Conservation (phyloP, 2,329 filamentous ascomycete genomes). For the Colletotrichum chrysophilum region DNA sequence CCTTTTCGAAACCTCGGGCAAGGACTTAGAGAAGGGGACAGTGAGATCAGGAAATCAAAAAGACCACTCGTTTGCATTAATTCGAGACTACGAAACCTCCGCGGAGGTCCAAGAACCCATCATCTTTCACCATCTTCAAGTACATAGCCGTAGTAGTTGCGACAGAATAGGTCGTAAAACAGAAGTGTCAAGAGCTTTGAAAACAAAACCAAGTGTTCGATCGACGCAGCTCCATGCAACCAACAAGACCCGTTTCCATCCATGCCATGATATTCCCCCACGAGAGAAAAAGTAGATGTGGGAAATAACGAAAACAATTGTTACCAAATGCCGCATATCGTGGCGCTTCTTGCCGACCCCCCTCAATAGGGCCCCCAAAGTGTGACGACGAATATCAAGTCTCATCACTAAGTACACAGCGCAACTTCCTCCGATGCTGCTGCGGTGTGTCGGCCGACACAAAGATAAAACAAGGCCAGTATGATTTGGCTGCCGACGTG, state of each 20-base stretch:
- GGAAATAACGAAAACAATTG: not conserved
- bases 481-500: not conserved
- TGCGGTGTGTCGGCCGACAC: not conserved
- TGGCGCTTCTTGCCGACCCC: no score
- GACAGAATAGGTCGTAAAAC: not conserved
- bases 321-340: no score
- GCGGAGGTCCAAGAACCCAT: not conserved
- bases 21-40: not conserved
- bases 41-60: not conserved
- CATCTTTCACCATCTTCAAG: not conserved
- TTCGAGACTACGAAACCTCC: not conserved
- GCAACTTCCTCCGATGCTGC: constrained; percentile 5
- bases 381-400: not conserved
- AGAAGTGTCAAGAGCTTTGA: not conserved
- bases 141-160: not conserved
- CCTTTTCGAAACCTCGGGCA: no score
- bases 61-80: not conserved
- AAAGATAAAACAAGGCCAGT: constrained; percentile 10
- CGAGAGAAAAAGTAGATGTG: no score
- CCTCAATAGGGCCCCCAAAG: not conserved
- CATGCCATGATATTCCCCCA: no score
- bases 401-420: not conserved
- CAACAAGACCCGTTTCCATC: not conserved
- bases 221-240: not conserved
- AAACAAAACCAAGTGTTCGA: not conserved